A percentile compares a stretch with the other conserved stretches of the same genome.
These are phyloP conservation scores for Saccharomycopsis sp. DNA, from an alignment of 805 yeast species.

Conservation along the genomic window DNA sequence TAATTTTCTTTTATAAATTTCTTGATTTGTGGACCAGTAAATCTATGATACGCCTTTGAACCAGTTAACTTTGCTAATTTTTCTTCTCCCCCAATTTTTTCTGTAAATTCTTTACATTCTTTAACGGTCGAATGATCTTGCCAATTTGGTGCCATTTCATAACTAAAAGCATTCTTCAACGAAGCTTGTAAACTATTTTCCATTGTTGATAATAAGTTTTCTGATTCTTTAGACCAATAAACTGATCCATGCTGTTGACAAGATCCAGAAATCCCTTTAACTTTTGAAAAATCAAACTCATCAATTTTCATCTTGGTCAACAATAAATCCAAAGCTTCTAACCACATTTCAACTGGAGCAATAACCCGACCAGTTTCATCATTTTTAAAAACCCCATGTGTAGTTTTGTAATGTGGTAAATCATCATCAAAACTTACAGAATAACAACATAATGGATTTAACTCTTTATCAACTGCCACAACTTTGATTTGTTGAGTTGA, in stretches of 20 bases:
- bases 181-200: slow-evolving; percentile 33
- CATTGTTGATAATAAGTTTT: slow-evolving; percentile 26
- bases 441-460: slow-evolving; percentile 46
- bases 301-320: slow-evolving; percentile 40
- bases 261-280: slow-evolving; percentile 68
- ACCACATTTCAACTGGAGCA: slow-evolving; percentile 86
- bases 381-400: slow-evolving; percentile 59
- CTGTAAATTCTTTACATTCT: slow-evolving; percentile 56
- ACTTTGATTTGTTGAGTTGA: slow-evolving; percentile 86
- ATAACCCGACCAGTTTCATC: slow-evolving; percentile 44
- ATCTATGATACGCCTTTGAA: slow-evolving; percentile 78
- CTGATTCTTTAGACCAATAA: slow-evolving; percentile 53
- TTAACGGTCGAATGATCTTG: slow-evolving; percentile 82
- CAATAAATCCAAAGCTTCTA: slow-evolving; percentile 66
- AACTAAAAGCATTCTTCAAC: slow-evolving; percentile 46
- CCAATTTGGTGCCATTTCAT: slow-evolving; percentile 78
- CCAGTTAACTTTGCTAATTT: slow-evolving; percentile 64
- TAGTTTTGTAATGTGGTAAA: slow-evolving; percentile 48
- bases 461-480: slow-evolving; percentile 45
- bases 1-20: slow-evolving; percentile 48
- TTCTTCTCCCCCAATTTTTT: slow-evolving; percentile 48
- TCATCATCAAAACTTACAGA: slow-evolving; percentile 65
- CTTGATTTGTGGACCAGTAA: slow-evolving; percentile 87
- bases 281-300: slow-evolving; percentile 45
- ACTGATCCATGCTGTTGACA: slow-evolving; percentile 93